Evolutionary conservation across 352 stramenopile species (phyloP), one percentile per base, ranked within the genome.

Genomic region (Peronosclerospora sorghi): DNA sequence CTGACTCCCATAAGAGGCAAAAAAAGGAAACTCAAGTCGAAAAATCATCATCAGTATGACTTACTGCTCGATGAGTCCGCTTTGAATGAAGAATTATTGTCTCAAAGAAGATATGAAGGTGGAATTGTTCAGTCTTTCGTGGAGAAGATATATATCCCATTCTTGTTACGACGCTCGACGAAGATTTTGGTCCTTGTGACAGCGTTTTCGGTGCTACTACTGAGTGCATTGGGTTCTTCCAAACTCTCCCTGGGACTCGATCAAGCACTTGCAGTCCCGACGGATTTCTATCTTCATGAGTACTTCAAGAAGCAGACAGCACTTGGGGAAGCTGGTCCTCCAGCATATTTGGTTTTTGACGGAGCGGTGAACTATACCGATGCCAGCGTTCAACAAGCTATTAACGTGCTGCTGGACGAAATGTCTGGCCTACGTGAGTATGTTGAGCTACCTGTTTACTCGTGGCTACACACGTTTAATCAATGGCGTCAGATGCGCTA

Each of bases 261-360:
- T 41, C 85, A 94, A 61, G 74, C 92, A 45, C 65, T 95, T 38
- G 85, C 83, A 0, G 73, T 94, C 9, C 85, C 85, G 5, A 78
- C 73, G 0, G 77, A 95, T 37, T 94, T 88, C 32, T 94, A 95
- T 38, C 53, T 96, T 6, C 78, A 94, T 44, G 72, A 84, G 24
- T 96, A 95, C 45, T 96, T 95, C 48, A 56, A 87, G 29, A 70
- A 73, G 23, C 81, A 96, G 50, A 90, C 83, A 17, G 68, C 77
- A 36, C 72, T 77, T 28, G 82, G 81, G 29, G 81, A 94, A 43
- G 81, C 85, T 10, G 85, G 85, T 13, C 85, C 85, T 15, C 73
- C 80, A 29, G 81, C 78, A n/a, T 96, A 95, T 51, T 62, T 95
- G 18, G 83, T 88, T 44, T 34, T 86, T 0, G 66, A 80, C 9